phyloP scores from a whole-genome alignment of 1,284 basidiomycete genomes.

The Sporisorium graminicola region DNA sequence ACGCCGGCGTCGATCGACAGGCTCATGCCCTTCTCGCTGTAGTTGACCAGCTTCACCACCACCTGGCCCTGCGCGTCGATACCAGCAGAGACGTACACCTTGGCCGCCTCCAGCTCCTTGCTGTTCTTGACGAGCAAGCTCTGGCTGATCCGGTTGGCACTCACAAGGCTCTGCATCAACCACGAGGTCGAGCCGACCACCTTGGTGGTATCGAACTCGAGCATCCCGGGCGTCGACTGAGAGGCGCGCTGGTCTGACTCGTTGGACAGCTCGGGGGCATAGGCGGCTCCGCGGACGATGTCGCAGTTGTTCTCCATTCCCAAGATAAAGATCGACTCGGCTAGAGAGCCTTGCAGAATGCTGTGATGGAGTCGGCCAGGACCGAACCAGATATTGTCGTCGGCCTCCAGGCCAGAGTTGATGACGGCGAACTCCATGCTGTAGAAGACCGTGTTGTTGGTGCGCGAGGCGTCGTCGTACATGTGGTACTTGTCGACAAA shows the following conservation, averaged over 20 bases:
- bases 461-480: constrained; percentile 48
- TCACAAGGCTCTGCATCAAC: constrained; percentile 75
- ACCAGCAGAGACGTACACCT: constrained; percentile 47
- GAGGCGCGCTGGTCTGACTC: constrained; percentile 66
- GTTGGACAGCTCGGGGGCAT: constrained; percentile 76
- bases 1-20: constrained; percentile 23
- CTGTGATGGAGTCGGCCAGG: constrained; percentile 76
- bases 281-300: constrained; percentile 77
- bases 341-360: constrained; percentile 72
- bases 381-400: constrained; percentile 74
- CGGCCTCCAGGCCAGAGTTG: constrained; percentile 71
- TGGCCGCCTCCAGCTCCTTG: constrained; percentile 30
- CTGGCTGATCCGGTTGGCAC: constrained; percentile 46
- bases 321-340: constrained; percentile 80
- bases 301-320: constrained; percentile 77
- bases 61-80: constrained; percentile 17
- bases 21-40: constrained; percentile 20
- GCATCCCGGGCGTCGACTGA: constrained; percentile 77
- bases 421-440: constrained; percentile 80
- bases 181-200: constrained; percentile 75
- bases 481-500: constrained; percentile 43
- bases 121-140: constrained; percentile 30
- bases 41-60: constrained; percentile 55
- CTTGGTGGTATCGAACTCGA: constrained; percentile 73
- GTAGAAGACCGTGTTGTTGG: constrained; percentile 53